Evolutionary conservation across 768 basidiomycete genomes (phyloP), one percentile per base, ranked within the genome.

Genomic region (Candolleomyces aberdarensis): DNA sequence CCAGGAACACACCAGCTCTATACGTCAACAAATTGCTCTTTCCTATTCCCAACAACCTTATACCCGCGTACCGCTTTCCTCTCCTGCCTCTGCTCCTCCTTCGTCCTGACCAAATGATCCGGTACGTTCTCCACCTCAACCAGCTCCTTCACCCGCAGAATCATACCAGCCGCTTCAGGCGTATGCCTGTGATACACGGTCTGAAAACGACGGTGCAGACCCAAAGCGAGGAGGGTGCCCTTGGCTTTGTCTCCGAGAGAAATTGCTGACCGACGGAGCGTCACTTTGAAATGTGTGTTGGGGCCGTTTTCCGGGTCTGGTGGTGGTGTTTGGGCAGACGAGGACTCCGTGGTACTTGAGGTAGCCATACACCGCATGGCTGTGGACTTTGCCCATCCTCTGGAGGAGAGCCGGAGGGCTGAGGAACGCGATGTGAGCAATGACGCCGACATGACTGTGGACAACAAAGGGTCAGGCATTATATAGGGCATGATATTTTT

Each of bases 51-150:
- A 47, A 82, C 72, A 19, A 92, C 83, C 53, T 79, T 79, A 62
- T 89, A 94, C 14, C 92, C 92, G 49, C 87, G 77, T 11, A 80
- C 72, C 10, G 90, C 83, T 71, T 80, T 85, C 68, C 92, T 78
- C 63, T 89, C 88, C 66, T 73, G 71, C 65, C 85, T 80, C 77
- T 88, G 86, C 74, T 91, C 80, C 63, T 82, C 75, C 70, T 86
- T 85, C n/a, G 85, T 88, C 75, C 81, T 80, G 26, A 94, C 91
- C 58, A 81, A 76, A 39, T 80, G 78, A 26, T 78, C 76, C 0
- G 88, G 83, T 15, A 97, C 94, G 69, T 96, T 96, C 72, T 87
- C 82, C 47, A 98, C 94, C 69, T 90, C 83, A 10, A 97, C 84
- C 48, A 98, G 77, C 75, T 98, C 95, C 80, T 97, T 98, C 59